Conservation (phyloP, 2,329 filamentous ascomycete species). For the Fusarium cyanostomum region DNA sequence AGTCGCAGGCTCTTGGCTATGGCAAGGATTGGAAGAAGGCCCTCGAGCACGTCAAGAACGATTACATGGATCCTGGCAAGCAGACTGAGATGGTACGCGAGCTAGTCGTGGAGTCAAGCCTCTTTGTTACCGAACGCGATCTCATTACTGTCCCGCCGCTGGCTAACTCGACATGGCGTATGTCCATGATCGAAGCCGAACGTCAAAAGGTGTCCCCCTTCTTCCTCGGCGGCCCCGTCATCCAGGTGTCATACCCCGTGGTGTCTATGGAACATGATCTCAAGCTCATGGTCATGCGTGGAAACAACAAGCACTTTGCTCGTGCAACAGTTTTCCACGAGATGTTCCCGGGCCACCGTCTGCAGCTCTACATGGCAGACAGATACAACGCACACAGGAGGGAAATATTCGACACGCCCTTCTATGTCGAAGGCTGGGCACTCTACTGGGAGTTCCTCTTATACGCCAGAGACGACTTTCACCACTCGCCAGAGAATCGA, state of each 20-base stretch:
- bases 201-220: conserved; percentile 22
- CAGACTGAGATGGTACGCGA: conserved; percentile 20
- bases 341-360: conserved; percentile 26
- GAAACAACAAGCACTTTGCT: conserved; percentile 28
- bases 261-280: conserved; percentile 26
- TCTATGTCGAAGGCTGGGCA: conserved; percentile 32
- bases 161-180: conserved; percentile 32
- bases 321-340: conserved; percentile 24
- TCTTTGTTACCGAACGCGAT: conserved; percentile 29
- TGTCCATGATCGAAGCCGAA: conserved; percentile 28
- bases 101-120: conserved; percentile 25
- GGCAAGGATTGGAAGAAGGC: conserved; percentile 30
- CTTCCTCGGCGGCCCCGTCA: conserved; percentile 21
- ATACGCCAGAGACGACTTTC: conserved; percentile 24
- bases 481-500: conserved; percentile 16
- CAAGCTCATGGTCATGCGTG: conserved; percentile 31
- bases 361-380: conserved; percentile 31
- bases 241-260: conserved; percentile 25
- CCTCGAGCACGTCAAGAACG: conserved; percentile 24
- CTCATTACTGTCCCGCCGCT: conserved; percentile 19
- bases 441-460: conserved; percentile 34
- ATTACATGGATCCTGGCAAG: conserved; percentile 29
- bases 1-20: conserved; percentile 21
- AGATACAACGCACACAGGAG: conserved; percentile 27
- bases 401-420: conserved; percentile 23